Evolutionary conservation across 768 basidiomycete genomes (phyloP).

Genomic region (Amanita rubescens): DNA sequence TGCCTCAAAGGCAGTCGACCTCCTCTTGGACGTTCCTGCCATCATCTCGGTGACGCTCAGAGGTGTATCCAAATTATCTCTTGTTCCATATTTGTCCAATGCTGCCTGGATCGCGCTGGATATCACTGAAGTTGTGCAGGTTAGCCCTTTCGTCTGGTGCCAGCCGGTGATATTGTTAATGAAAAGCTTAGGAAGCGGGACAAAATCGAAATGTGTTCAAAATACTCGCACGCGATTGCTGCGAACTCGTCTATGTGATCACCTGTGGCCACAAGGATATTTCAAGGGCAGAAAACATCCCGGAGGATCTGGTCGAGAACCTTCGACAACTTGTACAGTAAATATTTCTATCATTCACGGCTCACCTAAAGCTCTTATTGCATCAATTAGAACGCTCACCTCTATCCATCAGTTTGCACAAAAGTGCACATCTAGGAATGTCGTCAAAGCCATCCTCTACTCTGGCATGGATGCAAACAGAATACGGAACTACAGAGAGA

Average conservation of each 20-base stretch:
- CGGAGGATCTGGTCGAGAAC: background rate
- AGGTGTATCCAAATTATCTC: background rate
- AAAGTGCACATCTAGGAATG: background rate
- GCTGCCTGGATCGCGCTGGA: conserved; percentile 1
- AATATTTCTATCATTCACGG: background rate
- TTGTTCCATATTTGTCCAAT: background rate
- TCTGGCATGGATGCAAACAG: conserved; percentile 1
- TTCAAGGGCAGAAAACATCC: background rate
- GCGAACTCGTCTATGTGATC: conserved; percentile 5
- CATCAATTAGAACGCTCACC: background rate
- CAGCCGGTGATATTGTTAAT: too few species aligned
- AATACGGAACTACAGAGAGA: conserved; percentile 4
- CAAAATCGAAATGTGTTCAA: background rate
- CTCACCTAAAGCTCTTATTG: background rate
- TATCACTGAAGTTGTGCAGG: conserved; percentile 1
- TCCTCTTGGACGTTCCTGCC: background rate
- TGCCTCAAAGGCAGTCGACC: background rate
- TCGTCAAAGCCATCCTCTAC: background rate
- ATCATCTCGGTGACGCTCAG: background rate
- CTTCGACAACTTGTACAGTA: conserved; percentile 3
- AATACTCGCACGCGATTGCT: conserved; percentile 1
- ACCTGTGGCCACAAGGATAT: background rate
- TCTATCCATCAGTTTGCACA: background rate
- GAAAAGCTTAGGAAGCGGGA: background rate
- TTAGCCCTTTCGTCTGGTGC: too few species aligned